A percentile compares a stretch with the other conserved stretches of the same genome.
phyloP scores from a whole-genome alignment of 73 alveolate species.

The Paramecium sexaurelia region DNA sequence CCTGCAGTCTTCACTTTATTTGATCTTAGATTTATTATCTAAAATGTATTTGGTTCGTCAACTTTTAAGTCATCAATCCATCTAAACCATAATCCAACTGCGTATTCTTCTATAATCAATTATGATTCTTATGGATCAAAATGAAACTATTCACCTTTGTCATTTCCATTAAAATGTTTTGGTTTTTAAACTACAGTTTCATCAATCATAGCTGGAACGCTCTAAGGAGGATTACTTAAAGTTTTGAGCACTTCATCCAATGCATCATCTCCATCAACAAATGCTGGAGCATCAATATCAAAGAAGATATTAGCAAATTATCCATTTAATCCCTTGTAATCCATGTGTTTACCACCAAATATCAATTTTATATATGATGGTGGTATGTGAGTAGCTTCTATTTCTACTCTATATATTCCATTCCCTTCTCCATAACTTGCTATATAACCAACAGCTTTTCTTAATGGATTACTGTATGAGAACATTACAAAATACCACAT shows the following conservation, averaged over 20 bases:
- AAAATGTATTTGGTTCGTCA: constrained; percentile 38
- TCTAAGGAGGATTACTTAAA: constrained; percentile 5
- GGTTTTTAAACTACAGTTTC: neutral
- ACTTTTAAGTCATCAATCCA: constrained; percentile 54
- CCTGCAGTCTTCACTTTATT: constrained; percentile 3
- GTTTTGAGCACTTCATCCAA: neutral
- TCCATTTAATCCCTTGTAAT: constrained; percentile 38
- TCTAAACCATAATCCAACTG: constrained; percentile 48
- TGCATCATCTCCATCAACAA: constrained; percentile 17
- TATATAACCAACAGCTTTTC: constrained; percentile 42
- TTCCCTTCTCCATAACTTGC: constrained; percentile 55
- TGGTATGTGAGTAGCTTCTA: constrained; percentile 25
- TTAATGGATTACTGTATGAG: constrained; percentile 10
- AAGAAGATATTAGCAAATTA: constrained; percentile 37
- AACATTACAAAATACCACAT: constrained; percentile 51
- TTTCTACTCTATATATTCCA: constrained; percentile 2
- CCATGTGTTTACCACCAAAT: constrained; percentile 22
- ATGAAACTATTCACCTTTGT: neutral
- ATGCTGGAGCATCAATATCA: constrained; percentile 55
- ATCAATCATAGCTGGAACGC: neutral
- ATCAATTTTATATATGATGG: constrained; percentile 16
- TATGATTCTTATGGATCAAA: constrained; percentile 33
- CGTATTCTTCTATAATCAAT: constrained; percentile 35
- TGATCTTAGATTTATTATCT: constrained; percentile 38
- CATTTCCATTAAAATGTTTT: neutral